Base-by-base conservation (phyloP, 78 protist genomes). In the Planoprotostelium fungivorum region DNA sequence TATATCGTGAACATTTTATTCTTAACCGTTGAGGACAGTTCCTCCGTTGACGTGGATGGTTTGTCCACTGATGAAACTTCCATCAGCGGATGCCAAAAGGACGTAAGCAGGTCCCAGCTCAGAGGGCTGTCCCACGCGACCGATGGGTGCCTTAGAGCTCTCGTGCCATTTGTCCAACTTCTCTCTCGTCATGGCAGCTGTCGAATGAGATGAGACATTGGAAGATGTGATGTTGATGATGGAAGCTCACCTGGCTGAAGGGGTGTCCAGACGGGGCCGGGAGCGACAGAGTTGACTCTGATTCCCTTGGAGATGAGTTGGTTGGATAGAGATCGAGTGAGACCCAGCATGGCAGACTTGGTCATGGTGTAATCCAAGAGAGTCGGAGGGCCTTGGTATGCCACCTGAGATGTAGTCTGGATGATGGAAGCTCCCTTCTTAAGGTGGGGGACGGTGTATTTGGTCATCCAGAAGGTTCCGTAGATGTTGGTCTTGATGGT, bases 281-380 rank as follows among this genome's bases (percentile, higher is more conserved):
- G 95, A n/a, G 95, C 92, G 29, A 93, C 95, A 1, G 9, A 88
- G 86, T 93, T 93, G 51, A 93, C 95, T 9, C 95, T 63, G 89
- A 93, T 90, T 28, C 86, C 84, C 38, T 88, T 93, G 63, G n/a
- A 89, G 35, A 90, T 83, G 34, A 89, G 84, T 34, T 91, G 86
- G 37, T 51, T n/a, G 29, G 95, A 89, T 1, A 93, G 92, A 1
- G 95, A 89, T 35, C 92, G 5, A 34, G 95, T 89, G 34, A 93
- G 87, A 35, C 84, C 36, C 10, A 39, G 37, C 34, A 91, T 91
- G 87, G 94, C 94, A 63, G 93, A 93, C 86, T 93, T 93, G 35
- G 95, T 39, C 31, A 94, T 37, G 35, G 93, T 36, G 89, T 93
- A 93, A 85, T 84, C 90, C 36, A 90, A 1, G 28, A 90, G 88